Base-by-base conservation (phyloP, 148 eudicot genomes). In the Amaranthus palmeri region DNA sequence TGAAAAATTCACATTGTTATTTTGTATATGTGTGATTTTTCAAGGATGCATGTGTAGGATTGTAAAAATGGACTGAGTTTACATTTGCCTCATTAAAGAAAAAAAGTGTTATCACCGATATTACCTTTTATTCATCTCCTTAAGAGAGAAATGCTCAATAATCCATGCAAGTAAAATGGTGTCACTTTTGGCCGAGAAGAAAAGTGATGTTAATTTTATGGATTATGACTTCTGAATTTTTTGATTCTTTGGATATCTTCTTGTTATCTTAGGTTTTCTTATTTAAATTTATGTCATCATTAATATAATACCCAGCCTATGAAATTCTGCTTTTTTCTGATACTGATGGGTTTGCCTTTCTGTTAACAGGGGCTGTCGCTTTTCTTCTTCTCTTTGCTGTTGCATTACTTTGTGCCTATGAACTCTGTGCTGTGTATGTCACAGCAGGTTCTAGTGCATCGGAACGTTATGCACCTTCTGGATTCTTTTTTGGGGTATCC, bases 401-500 rank as follows among this genome's bases (percentile, higher is more conserved):
- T 78, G 96, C 91, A 10, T 72, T 96, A 69, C 96, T 95, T 48
- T 95, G 99, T 74, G 90, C 99, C 53, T 95, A 89, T 58, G 99
- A 95, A 78, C 96, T 95, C 51, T 96, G 99, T 70, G 97, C 97
- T 41, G 97, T 96, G 59, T 96, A 96, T 81, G 90, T 96, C 69
- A 92, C 97, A n/a, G 88, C 99, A 18, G 99, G 97, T 67, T 85
- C 86, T 59, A 85, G 78, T 75, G 90, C 96, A 54, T 85, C 95
- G 2, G 86, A 90, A 59, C 80, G 89, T 62, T 96, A 96, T 78
- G 92, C 99, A 48, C 95, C 99, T 62, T 96, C 97, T 14, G 99
- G 97, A 18, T 96, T 96, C 86, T 96, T 96, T 87, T 96, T 96
- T 84, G 97, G 99, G 71, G 99, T 96, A 69, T 96, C 99, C 53